Percentiles rank a stretch among this genome's conserved stretches.
Evolutionary conservation across 164 flowering plant species (phyloP).

Genomic region (Liriodendron chinense): DNA sequence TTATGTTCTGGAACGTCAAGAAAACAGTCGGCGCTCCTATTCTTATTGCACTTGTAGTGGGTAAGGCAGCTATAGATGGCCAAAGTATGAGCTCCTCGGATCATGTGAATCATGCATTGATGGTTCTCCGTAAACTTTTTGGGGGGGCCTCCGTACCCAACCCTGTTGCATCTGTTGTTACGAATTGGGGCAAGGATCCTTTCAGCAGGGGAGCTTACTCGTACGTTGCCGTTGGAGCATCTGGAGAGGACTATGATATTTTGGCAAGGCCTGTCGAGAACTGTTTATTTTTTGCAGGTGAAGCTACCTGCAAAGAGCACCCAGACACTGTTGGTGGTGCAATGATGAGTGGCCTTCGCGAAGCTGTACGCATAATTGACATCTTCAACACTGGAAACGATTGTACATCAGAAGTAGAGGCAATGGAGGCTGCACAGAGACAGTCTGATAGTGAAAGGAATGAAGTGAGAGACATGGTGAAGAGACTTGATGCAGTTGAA

Average conservation of each 20-base stretch:
- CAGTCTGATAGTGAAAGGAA: constrained; percentile 69
- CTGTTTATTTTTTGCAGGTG: constrained; percentile 98
- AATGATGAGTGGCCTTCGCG: constrained; percentile 98
- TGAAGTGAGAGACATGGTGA: constrained; percentile 80
- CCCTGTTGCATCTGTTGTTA: constrained; percentile 93
- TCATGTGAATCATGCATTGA: constrained; percentile 80
- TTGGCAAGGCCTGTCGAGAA: constrained; percentile 87
- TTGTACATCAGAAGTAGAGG: constrained; percentile 82
- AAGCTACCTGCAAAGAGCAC: constrained; percentile 99
- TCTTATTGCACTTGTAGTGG: constrained; percentile 92
- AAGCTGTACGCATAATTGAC: constrained; percentile 93
- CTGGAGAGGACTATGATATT: constrained; percentile 98
- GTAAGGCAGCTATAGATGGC: constrained; percentile 88
- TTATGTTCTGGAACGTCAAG: constrained; percentile 98
- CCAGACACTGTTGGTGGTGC: constrained; percentile 99
- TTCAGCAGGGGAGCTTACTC: constrained; percentile 95
- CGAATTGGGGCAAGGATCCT: constrained; percentile 99
- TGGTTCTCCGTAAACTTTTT: constrained; percentile 85
- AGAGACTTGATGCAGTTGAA: constrained; percentile 81
- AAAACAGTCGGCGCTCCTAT: constrained; percentile 97
- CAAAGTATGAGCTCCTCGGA: constrained; percentile 58
- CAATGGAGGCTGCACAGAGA: constrained; percentile 75
- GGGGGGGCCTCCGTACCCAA: constrained; percentile 78
- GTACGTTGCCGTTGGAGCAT: constrained; percentile 95
- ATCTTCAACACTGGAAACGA: constrained; percentile 74